Evolutionary conservation across 169 alveolate species (phyloP), one percentile per base, ranked within the genome.

Genomic region (Eimeria nieschulzi): DNA sequence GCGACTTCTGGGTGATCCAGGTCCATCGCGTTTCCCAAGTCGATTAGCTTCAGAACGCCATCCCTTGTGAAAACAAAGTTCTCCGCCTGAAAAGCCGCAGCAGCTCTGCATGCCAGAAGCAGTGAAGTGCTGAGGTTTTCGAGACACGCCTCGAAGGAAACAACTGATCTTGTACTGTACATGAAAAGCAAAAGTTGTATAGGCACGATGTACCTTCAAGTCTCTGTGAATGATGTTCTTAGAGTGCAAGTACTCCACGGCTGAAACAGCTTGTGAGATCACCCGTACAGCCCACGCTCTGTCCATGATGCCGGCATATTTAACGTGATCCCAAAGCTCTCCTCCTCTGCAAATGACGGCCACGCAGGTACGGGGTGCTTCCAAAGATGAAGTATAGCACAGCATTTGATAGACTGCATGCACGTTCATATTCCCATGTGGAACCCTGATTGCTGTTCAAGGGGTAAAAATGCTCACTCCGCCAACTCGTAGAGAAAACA

Each of bases 221-320:
- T 98, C 99, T 76, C 99, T 96, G 93, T 98, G 99, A 83, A 98
- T 95, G 39, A 98, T 96, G 91, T 96, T 95, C 83, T 95, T 96
- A 76, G 96, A 83, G 87, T 98, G 99, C 56, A 98, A 93, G 93
- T 98, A 97, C 91, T 97, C 99, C 63, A 97, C 75, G 21, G 98
- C 98, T 26, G 83, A 80, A 82, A 96, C 87, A 64, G 96, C 94
- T 78, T 97, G 98, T 56, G 95, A 87, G 61, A 97, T 93, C 56
- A 91, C 55, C 59, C 73, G 56, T 64, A 95, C 85, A 10, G 97
- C 97, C 61, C 95, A 75, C 26, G 78, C 73, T 73, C 90, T 97
- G 70, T 80, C 87, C 53, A 87, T 76, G 46, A 94, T 78, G 39
- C 98, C 98, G 53, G 92, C 91, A 33, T 59, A 68, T 93, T 92